Conservation (phyloP, 2,329 filamentous ascomycete genomes). For the Sarocladium strictum region DNA sequence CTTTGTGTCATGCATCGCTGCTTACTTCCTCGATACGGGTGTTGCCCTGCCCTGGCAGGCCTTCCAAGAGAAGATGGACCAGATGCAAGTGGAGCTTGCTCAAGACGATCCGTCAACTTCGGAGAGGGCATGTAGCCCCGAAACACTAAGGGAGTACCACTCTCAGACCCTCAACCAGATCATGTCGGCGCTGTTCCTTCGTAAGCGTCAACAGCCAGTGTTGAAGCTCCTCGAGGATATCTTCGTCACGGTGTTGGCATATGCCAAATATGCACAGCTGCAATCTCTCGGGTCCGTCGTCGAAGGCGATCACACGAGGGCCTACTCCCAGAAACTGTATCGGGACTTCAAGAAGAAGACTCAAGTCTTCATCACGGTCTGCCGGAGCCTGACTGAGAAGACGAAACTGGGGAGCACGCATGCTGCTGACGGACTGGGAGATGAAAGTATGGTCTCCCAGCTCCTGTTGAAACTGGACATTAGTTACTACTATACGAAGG, state of each 20-base stretch:
- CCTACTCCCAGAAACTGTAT: constrained; percentile 44
- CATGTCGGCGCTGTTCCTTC: constrained; percentile 65
- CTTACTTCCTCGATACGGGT: constrained; percentile 76
- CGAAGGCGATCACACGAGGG: constrained; percentile 18
- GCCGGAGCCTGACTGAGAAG: constrained; percentile 61
- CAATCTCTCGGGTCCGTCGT: constrained; percentile 19
- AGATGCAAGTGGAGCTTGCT: constrained; percentile 14
- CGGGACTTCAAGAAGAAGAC: constrained; percentile 64
- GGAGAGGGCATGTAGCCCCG: constrained; percentile 43
- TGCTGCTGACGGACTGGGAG: constrained; percentile 25
- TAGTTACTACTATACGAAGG: constrained; percentile 54
- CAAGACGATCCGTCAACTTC: not conserved
- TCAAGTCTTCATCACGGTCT: constrained; percentile 68
- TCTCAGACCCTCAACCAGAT: constrained; percentile 70
- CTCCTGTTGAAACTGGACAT: constrained; percentile 66
- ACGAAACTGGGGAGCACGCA: constrained; percentile 26
- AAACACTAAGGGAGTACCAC: constrained; percentile 62
- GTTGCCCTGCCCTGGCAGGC: constrained; percentile 66
- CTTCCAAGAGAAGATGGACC: constrained; percentile 61
- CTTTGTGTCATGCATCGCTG: constrained; percentile 66
- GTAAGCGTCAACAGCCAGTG: constrained; percentile 68
- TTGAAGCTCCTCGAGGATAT: constrained; percentile 70
- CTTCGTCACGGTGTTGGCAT: constrained; percentile 65
- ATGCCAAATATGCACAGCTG: constrained; percentile 49
- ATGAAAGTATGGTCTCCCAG: constrained; percentile 59